Evolutionary conservation across 2,329 filamentous ascomycete genomes (phyloP).

Genomic region (Tolypocladium capitatum): DNA sequence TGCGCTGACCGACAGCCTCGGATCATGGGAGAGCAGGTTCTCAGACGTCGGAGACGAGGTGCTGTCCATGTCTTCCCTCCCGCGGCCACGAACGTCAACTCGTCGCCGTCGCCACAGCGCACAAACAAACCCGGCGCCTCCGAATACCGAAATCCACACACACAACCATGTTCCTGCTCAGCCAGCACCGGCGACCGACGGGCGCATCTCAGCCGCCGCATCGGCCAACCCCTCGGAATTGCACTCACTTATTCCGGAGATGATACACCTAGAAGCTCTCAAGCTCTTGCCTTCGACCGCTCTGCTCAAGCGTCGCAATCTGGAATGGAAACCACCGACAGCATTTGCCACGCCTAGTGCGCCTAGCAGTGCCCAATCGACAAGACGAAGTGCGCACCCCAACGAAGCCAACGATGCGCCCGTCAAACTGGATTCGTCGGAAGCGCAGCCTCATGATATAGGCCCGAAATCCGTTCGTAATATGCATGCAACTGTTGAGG

Average conservation of each 20-base stretch:
- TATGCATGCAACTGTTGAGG: background rate
- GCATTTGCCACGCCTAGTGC: background rate
- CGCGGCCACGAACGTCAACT: slow-evolving; percentile 10
- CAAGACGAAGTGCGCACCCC: background rate
- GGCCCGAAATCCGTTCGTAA: background rate
- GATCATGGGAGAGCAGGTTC: slow-evolving; percentile 7
- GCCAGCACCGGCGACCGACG: background rate
- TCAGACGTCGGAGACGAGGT: slow-evolving; percentile 13
- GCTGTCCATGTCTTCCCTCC: slow-evolving; percentile 6
- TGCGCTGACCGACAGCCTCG: slow-evolving; percentile 13
- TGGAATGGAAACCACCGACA: slow-evolving; percentile 1
- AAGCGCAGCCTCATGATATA: background rate
- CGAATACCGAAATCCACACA: background rate
- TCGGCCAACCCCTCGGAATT: background rate
- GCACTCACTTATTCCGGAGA: slow-evolving; percentile 1
- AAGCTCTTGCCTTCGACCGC: background rate
- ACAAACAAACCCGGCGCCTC: background rate
- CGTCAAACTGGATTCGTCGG: background rate
- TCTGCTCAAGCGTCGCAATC: background rate
- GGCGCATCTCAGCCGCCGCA: background rate
- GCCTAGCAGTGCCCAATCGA: background rate
- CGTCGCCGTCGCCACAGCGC: slow-evolving; percentile 15
- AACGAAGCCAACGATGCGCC: background rate
- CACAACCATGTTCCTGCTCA: background rate
- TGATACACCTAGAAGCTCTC: slow-evolving; percentile 1